Base-by-base conservation (phyloP, 495 filamentous ascomycete genomes). In the Neurospora pannonica region DNA sequence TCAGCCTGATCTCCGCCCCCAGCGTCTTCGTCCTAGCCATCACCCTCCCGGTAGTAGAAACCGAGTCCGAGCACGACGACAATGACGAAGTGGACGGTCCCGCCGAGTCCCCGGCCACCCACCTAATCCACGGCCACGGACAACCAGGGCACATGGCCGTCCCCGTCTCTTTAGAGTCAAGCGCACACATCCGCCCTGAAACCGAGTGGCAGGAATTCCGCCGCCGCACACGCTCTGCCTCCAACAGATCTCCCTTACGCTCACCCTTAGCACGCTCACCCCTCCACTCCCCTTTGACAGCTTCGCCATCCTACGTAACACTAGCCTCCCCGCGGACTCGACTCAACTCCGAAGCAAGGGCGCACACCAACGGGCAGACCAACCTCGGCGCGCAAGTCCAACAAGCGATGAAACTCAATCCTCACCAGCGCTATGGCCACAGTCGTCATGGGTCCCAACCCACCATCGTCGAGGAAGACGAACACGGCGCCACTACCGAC, bases 31-130 rank as follows among this genome's bases (percentile, higher is more conserved):
- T 97, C 6, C 87, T 99, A 13, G 94, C 94, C 0, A 90, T 96
- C 40, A 98, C 97, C 0, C 80, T 99, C n/a, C 97, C 97, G 4
- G 94, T 98, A 0, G 90, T 97, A 10, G 94, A 98, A 73, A 81
- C 79, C 0, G 87, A 88, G 39, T 69, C 76, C 46, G 81, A 86
- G 10, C 84, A 88, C 13, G 86, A 86, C 38, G 83, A 88, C 4
- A 82, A 86, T 2, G 87, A 89, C n/a, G 82, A 82, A 11, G 71
- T 60, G 1, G 37, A 72, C 2, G 70, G 39, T 2, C 24, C 19
- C 21, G 78, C 80, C 4, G 82, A 85, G 40, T 77, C 74, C 70
- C 69, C 76, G 0, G 54, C 24, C 3, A 67, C 28, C 24, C 28
- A 67, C 6, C 28, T 67, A 5, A 67, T 34, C 15, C 54, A 67